Conservation (phyloP, 1,284 basidiomycete species). For the Cryptococcus sp. region DNA sequence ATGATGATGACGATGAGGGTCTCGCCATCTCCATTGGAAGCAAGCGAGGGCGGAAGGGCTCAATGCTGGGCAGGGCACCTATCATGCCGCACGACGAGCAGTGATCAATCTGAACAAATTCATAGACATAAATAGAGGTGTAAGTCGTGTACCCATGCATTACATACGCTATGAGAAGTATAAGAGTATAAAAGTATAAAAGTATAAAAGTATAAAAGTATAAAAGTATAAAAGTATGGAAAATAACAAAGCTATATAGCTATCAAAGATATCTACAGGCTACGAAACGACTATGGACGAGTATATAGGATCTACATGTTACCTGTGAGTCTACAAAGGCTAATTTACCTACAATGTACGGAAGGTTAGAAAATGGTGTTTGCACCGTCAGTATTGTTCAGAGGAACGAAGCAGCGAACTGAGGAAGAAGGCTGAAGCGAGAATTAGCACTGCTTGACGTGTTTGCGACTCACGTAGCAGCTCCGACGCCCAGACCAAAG, state of each 20-base stretch:
- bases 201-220: constrained; percentile 2
- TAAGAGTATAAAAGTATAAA: constrained; percentile 1
- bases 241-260: neutral
- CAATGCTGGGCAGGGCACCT: constrained; percentile 13
- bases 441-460: neutral
- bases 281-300: neutral
- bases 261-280: neutral
- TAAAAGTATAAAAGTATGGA: neutral
- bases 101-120: neutral
- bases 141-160: neutral
- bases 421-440: neutral
- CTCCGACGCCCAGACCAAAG: constrained; percentile 49
- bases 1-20: constrained; percentile 35
- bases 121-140: neutral
- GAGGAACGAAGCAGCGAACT: neutral
- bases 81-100: neutral
- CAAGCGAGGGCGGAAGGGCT: constrained; percentile 24
- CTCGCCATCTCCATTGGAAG: constrained; percentile 32
- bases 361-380: too few relatives aligned
- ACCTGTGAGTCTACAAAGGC: neutral
- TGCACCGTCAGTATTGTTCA: neutral
- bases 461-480: constrained; percentile 37
- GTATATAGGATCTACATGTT: neutral
- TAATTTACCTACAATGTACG: neutral
- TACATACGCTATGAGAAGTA: neutral